Evolutionary conservation across 768 basidiomycete species (phyloP), one percentile per base, ranked within the genome.

Genomic region (Asterophora parasitica): DNA sequence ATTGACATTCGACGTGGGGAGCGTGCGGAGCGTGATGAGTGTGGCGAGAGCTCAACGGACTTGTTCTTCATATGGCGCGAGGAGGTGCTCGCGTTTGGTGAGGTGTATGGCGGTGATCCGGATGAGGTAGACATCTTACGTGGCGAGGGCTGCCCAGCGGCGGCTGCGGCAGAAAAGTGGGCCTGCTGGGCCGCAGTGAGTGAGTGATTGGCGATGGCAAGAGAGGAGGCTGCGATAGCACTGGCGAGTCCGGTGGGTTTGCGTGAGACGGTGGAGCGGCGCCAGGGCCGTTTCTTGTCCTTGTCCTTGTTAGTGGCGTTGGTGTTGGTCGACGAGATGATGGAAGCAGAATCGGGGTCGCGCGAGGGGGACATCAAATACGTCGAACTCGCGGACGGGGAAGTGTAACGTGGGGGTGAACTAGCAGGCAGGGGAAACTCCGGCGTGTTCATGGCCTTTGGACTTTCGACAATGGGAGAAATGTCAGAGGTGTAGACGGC

Each of bases 171-270:
- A 35, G 55, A 58, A 23, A 72, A 63, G 31, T 71, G 71, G 11
- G 72, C 65, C 39, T 72, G 70, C 12, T 76, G 76, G 15, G 76
- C 75, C 4, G 76, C 65, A 2, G 72, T 71, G 46, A 81, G 61
- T 1, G 69, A 70, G 0, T 79, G 69, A 52, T 81, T 78, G 9
- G 80, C 78, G 76, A 88, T 85, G 38, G 82, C 76, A 26, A 83
- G 66, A 13, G 83, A 81, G 13, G 81, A 80, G 2, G 81, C 79
- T 1, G 84, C 82, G 42, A 85, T 72, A 1, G 83, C 85, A 43
- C 75, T 73, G 4, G 85, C 84, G n/a, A 86, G 72, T 17, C 80
- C 78, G 0, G 77, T 74, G 2, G 79, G 75, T 57, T 78, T 80
- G 31, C 70, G 66, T 30, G 66, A 64, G 39, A 62, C 66, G 2